phyloP scores from a whole-genome alignment of 371 early-diverging fungal species.

The Mortierella sp. region DNA sequence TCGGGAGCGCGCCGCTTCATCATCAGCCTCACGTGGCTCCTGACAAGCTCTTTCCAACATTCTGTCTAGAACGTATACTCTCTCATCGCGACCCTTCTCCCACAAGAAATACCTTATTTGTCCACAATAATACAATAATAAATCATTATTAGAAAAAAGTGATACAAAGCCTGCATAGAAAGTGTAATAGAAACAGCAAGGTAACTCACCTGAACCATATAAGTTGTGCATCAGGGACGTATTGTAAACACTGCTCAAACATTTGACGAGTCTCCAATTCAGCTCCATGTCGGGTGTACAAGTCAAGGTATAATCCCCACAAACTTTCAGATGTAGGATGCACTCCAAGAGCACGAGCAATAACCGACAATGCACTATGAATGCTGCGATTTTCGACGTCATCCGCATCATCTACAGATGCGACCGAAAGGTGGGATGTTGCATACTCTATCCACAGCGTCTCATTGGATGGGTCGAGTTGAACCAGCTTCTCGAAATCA shows the following conservation, averaged over 20 bases:
- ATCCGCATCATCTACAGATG: background rate
- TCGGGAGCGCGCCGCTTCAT: slow-evolving; percentile 18
- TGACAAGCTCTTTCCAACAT: slow-evolving; percentile 39
- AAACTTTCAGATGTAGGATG: slow-evolving; percentile 31
- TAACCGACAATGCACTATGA: slow-evolving; percentile 7
- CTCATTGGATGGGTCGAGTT: slow-evolving; percentile 2
- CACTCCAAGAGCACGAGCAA: slow-evolving; percentile 16
- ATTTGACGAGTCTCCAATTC: slow-evolving; percentile 27
- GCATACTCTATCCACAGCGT: slow-evolving; percentile 39
- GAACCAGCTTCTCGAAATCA: slow-evolving; percentile 25
- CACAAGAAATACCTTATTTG: slow-evolving; percentile 36
- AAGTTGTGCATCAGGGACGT: slow-evolving; percentile 29
- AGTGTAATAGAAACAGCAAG: background rate
- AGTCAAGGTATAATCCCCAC: slow-evolving; percentile 42
- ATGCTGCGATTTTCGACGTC: background rate
- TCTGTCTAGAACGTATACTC: slow-evolving; percentile 38
- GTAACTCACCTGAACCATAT: slow-evolving; percentile 43
- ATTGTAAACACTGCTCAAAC: slow-evolving; percentile 31
- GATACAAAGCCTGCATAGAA: background rate
- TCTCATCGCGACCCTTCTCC: slow-evolving; percentile 29
- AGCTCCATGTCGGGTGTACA: slow-evolving; percentile 20
- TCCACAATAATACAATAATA: background rate
- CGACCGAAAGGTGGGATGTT: slow-evolving; percentile 6
- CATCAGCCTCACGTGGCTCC: slow-evolving; percentile 5
- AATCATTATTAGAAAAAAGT: background rate